Base-by-base conservation (phyloP, 495 filamentous ascomycete species). In the Penicillium psychrofluorescens region DNA sequence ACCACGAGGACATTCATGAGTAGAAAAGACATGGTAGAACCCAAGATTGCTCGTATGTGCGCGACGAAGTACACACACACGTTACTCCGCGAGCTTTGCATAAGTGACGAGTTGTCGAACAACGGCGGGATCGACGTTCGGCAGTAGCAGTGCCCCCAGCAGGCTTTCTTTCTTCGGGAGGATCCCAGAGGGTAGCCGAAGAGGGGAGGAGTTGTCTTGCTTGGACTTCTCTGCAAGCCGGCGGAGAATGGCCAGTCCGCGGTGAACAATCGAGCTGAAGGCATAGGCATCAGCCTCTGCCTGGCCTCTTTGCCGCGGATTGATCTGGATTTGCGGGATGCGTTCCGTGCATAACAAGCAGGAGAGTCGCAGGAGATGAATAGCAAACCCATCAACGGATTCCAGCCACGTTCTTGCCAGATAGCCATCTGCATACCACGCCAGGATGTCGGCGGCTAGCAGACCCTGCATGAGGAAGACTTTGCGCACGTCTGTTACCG, bases 381-480 rank as follows among this genome's bases (percentile, higher is more conserved):
- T 74, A 3, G 88, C 85, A 59, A 95, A 95, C 1, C 88, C 88
- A 58, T 94, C 88, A 32, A 84, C 81, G 11, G 85, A 89, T 12
- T 83, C 77, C 12, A 97, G 77, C 92, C 92, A 98, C 2, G 74
- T 67, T 36, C 80, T 76, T n/a, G 90, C 84, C 11, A 95, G 71
- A 8, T 74, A 68, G 16, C 69, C 76, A 50, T 95, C 90, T 13
- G 76, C 74, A 11, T 95, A 74, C 6, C 79, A 77, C 4, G 88
- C 78, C 8, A 96, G 67, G 42, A 96, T 92, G 51, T 98, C 91
- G 4, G 88, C 91, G 2, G 90, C 86, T 6, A 98, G 69, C 48
- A 98, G 78, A 6, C 88, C 88, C 67, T 98, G 92, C 76, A 90
- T 86, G 38, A 98, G 68, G 46, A 85, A 79, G 1, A 92, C 83